Evolutionary conservation across 2,329 filamentous ascomycete genomes (phyloP).

Genomic region (Cadophora malorum): DNA sequence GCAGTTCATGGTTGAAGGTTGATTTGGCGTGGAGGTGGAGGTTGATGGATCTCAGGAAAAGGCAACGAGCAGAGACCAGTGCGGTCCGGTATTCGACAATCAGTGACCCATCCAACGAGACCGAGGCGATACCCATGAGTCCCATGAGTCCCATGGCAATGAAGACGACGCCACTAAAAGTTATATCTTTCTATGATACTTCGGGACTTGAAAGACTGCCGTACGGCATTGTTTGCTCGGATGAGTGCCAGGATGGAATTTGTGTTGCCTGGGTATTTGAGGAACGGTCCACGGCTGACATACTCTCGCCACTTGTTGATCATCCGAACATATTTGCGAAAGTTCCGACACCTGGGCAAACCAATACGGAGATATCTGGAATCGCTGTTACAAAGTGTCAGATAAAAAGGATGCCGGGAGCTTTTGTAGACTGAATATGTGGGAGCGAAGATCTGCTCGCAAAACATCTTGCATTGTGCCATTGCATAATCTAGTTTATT

Average conservation of each 20-base stretch:
- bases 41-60: constrained; percentile 10
- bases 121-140: not conserved
- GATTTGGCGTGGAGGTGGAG: constrained; percentile 23
- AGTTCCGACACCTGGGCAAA: too few species aligned
- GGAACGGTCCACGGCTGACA: not conserved
- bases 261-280: constrained; percentile 26
- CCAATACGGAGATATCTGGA: not conserved
- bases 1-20: not conserved
- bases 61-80: not conserved
- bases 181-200: not conserved
- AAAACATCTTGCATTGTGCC: too few species aligned
- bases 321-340: too few species aligned
- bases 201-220: not conserved
- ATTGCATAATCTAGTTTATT: too few species aligned
- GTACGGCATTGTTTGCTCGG: constrained; percentile 24
- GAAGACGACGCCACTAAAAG: not conserved
- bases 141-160: too few species aligned
- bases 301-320: not conserved
- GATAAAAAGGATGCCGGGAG: constrained; percentile 16
- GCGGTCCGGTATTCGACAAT: not conserved
- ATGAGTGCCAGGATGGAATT: constrained; percentile 21
- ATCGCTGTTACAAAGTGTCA: not conserved
- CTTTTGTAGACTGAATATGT: constrained; percentile 10
- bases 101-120: not conserved
- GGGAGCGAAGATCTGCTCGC: too few species aligned